Conservation (phyloP, 73 alveolate species). For the Blepharisma stoltei region DNA sequence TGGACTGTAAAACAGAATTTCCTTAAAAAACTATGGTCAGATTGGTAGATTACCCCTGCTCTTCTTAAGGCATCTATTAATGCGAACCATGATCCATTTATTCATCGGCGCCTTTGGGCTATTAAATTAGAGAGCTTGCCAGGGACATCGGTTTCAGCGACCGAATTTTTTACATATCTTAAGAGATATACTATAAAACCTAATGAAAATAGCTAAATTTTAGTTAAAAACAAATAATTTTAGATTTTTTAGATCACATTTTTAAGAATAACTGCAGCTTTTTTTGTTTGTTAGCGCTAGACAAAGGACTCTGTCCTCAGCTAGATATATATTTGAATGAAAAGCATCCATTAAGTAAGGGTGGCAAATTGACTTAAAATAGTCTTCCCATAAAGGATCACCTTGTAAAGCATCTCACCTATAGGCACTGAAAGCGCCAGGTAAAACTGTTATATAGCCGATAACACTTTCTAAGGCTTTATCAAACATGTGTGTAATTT, state of each 20-base stretch:
- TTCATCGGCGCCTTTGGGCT: conserved; percentile 26
- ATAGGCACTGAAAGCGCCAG: conserved; percentile 39
- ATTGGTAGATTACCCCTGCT: background rate
- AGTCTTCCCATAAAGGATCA: conserved; percentile 25
- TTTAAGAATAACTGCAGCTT: background rate
- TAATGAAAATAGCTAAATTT: no score
- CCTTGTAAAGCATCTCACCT: conserved; percentile 40
- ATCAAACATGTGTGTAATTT: conserved; percentile 27
- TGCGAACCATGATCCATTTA: conserved; percentile 30
- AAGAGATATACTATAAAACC: no score
- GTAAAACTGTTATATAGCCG: conserved; percentile 33
- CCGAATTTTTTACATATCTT: background rate
- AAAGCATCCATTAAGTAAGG: background rate
- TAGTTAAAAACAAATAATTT: no score
- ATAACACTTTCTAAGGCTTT: conserved; percentile 31
- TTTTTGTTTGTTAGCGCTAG: background rate
- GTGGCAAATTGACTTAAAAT: conserved; percentile 10
- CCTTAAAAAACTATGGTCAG: conserved; percentile 1
- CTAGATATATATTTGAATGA: conserved; percentile 10
- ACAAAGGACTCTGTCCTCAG: conserved; percentile 15
- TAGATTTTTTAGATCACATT: no score
- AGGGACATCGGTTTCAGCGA: conserved; percentile 31
- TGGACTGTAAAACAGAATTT: conserved; percentile 3
- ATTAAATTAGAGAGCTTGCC: background rate
- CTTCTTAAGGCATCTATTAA: background rate